phyloP scores from a whole-genome alignment of 257 asterid species.

The Cinchona pubescens region DNA sequence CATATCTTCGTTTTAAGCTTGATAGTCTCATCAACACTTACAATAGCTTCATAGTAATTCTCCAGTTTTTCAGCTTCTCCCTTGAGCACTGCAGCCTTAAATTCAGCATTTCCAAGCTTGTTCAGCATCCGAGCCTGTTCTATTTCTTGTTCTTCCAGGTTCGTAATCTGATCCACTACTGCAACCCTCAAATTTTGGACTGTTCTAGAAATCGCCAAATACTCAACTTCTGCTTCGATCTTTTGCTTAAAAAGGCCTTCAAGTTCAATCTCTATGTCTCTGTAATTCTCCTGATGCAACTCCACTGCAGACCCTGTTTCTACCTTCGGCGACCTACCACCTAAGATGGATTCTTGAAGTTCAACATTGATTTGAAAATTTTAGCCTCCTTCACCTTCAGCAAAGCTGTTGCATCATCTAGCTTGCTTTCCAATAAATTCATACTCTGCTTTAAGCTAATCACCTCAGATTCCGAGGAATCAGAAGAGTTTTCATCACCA shows the following conservation, averaged over 20 bases:
- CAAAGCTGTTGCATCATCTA: slow-evolving; percentile 26
- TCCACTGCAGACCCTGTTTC: slow-evolving; percentile 22
- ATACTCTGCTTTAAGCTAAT: slow-evolving; percentile 21
- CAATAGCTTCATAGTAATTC: slow-evolving; percentile 39
- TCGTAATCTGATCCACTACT: slow-evolving; percentile 42
- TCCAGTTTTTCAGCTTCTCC: slow-evolving; percentile 46
- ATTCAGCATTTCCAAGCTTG: slow-evolving; percentile 44
- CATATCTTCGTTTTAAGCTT: slow-evolving; percentile 43
- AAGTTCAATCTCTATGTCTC: slow-evolving; percentile 38
- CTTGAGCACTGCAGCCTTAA: slow-evolving; percentile 47
- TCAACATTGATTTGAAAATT: too few relatives aligned
- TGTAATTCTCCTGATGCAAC: slow-evolving; percentile 22
- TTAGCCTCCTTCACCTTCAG: slow-evolving; percentile 29
- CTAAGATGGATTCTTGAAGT: slow-evolving; percentile 24
- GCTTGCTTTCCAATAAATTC: slow-evolving; percentile 22
- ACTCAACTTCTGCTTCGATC: slow-evolving; percentile 74
- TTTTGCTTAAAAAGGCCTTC: slow-evolving; percentile 60
- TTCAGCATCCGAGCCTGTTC: slow-evolving; percentile 45
- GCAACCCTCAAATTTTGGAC: slow-evolving; percentile 45
- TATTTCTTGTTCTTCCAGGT: slow-evolving; percentile 50
- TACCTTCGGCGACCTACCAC: slow-evolving; percentile 13
- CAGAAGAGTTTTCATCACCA: slow-evolving; percentile 21
- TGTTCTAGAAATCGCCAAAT: slow-evolving; percentile 42
- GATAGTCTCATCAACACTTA: slow-evolving; percentile 35
- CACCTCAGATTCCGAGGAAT: slow-evolving; percentile 36